Percentiles rank a stretch among this genome's conserved stretches.
Conservation (phyloP, 169 alveolate genomes). For the Plasmodium knowlesi region DNA sequence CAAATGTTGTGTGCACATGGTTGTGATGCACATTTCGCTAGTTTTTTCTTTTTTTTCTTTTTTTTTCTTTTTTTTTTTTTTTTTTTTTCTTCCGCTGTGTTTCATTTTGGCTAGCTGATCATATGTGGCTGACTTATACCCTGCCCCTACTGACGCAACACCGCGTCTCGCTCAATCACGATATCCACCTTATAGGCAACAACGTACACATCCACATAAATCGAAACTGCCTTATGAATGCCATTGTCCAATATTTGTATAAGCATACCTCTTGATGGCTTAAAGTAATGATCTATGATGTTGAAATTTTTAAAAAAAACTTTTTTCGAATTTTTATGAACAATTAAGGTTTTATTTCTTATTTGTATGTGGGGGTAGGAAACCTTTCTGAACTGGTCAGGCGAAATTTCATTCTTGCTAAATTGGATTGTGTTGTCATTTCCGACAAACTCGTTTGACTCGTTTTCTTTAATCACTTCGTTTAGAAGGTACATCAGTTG, state of each 20-base stretch:
- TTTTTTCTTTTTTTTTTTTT: slow-evolving; percentile 6
- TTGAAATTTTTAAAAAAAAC: slow-evolving; percentile 38
- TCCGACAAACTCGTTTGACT: background rate
- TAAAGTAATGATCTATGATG: slow-evolving; percentile 49
- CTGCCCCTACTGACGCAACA: background rate
- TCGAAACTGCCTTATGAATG: slow-evolving; percentile 5
- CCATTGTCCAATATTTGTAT: slow-evolving; percentile 38
- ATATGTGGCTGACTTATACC: background rate
- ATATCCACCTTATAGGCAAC: slow-evolving; percentile 73
- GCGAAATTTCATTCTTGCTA: slow-evolving; percentile 3
- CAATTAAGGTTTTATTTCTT: slow-evolving; percentile 68
- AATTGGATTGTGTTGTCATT: background rate
- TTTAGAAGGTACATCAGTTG: slow-evolving; percentile 40
- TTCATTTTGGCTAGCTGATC: slow-evolving; percentile 8
- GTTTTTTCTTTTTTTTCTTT: background rate
- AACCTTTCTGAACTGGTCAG: slow-evolving; percentile 51
- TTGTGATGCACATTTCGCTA: background rate
- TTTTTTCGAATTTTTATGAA: slow-evolving; percentile 69
- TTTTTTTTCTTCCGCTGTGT: background rate
- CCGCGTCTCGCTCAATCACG: slow-evolving; percentile 24
- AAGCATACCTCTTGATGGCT: slow-evolving; percentile 55
- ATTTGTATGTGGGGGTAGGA: slow-evolving; percentile 56
- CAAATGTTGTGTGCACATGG: background rate
- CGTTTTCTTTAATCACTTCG: slow-evolving; percentile 49
- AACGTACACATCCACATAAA: slow-evolving; percentile 50